Base-by-base conservation (phyloP, 2,329 filamentous ascomycete genomes). In the Reticulascus tulasneorum region DNA sequence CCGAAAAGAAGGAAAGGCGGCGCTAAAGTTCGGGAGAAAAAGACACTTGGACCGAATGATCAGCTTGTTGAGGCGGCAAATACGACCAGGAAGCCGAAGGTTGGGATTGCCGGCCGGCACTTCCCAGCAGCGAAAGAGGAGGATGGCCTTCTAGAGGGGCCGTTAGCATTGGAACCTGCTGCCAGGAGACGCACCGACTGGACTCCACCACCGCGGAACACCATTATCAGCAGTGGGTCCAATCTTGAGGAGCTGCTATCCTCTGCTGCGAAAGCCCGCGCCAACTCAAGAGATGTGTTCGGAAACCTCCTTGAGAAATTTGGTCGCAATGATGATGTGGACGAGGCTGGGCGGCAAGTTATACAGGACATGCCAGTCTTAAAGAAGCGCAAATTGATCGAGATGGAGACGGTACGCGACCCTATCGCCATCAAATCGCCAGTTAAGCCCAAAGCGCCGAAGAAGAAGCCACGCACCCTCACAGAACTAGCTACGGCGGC, bases 401-500 rank as follows among this genome's bases (percentile, higher is more conserved):
- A 80, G 28, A 52, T 73, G 24, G 58, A 77, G 2, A 56, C 64
- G 1, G 57, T 58, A 0, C 54, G 48, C 6, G 53, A 60, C 47
- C 37, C 45, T 45, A 31, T 45, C 39, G 33, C 51, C 26, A 4
- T n/a, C 51, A 28, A 47, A 7, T 45, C 48, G 2, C 44, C 38
- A 10, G 42, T 53, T 27, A 77, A 75, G 51, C 54, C 60, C 16
- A 83, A 78, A 46, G 64, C 67, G 6, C 62, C 71, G 4, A 80
- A 77, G 57, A 88, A 85, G 60, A 90, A 84, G 56, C 62, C 80
- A 1, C 79, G 78, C 25, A 94, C 87, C 0, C 82, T 94, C 38
- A 94, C 88, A 0, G 85, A 79, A 25, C 63, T 86, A 32, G 85
- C 86, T 9, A 91, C 82, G 2, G 82, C 85, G 10, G 77, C 79